Evolutionary conservation across 192 early-diverging fungal species (phyloP), one percentile per base, ranked within the genome.

Genomic region (Podila verticillata): DNA sequence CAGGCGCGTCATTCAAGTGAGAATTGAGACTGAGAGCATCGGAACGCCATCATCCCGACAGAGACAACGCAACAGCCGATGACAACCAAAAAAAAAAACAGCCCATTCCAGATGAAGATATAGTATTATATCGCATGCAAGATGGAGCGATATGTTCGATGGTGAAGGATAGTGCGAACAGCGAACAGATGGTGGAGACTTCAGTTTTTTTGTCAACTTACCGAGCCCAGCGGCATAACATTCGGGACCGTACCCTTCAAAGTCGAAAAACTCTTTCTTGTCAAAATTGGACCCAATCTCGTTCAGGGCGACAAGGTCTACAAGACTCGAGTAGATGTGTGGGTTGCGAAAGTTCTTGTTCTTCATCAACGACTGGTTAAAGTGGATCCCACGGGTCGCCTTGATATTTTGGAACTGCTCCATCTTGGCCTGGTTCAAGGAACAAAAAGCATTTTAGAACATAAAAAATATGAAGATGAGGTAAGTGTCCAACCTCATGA

Each of bases 301-400:
- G 69, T 96, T 91, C 34, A 98, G 72, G 7, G 89, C 88, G 34
- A 95, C 83, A 75, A 93, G 92, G 35, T 95, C 92, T 7, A 98
- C 94, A 28, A 97, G 84, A 81, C 95, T 93, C 47, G 87, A 85
- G 86, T 95, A 96, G 62, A 98, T 97, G 44, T 92, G 89, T 17
- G 97, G 97, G 72, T 98, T 98, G 15, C 94, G 87, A 83, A 96
- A 97, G 12, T 93, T 89, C 80, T 96, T 96, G 81, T 93, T 97
- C 24, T 89, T 84, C 80, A 87, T 87, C 36, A 98, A 84, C 24
- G 90, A 86, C 39, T 92, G 90, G 79, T 98, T 98, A 72, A 97
- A 94, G 58, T 85, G 85, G 7, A 91, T 91, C 0, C 96, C 96
- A 30, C 88, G 83, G 49, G 70, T 77, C 30, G 68, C 70, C 66